Base-by-base conservation (phyloP, 139 green algal genomes). In the Picochlorum sp. region DNA sequence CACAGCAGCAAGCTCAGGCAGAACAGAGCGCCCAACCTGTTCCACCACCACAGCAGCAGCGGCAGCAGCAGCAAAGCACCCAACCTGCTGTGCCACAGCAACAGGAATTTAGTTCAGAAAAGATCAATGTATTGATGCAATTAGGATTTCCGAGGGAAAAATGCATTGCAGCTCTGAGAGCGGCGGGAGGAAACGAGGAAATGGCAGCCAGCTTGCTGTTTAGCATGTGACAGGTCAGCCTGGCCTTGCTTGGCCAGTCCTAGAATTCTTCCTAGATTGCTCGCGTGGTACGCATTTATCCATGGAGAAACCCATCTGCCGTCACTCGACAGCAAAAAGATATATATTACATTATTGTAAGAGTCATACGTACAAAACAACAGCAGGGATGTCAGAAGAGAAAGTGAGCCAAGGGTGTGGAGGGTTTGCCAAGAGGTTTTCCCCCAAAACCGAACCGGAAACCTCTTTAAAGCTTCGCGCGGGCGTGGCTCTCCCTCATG, bases 141-240 rank as follows among this genome's bases (percentile, higher is more conserved):
- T 73, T 94, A 16, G 86, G 86, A 1, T 86, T 88, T 57, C 34
- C 68, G 6, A 41, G 66, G 10, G 72, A 79, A 20, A 63, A 85
- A 59, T 75, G 68, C 6, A 18, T 78, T 14, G 45, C 72, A 60
- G 86, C 84, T n/a, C 77, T 95, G 66, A 30, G 73, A 20, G 70
- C 66, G n/a, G 65, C 75, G 9, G 61, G 57, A 28, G 86, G 86
- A 4, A 79, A 91, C 45, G 81, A 81, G 30, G 88, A 95, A n/a
- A 49, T 75, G 16, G 88, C 88, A 0, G 86, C 81, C 0, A 68
- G 72, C 11, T 62, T 92, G 30, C 64, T 95, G 61, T 93, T 94
- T 56, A n/a, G 9, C 6, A 54, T 54, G 47, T n/a, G 4, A 54
- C 18, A n/a, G n/a, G n/a, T n/a, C n/a, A 20, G 16, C 14, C 14